phyloP scores from a whole-genome alignment of 768 basidiomycete genomes.

The Hebeloma cylindrosporum region DNA sequence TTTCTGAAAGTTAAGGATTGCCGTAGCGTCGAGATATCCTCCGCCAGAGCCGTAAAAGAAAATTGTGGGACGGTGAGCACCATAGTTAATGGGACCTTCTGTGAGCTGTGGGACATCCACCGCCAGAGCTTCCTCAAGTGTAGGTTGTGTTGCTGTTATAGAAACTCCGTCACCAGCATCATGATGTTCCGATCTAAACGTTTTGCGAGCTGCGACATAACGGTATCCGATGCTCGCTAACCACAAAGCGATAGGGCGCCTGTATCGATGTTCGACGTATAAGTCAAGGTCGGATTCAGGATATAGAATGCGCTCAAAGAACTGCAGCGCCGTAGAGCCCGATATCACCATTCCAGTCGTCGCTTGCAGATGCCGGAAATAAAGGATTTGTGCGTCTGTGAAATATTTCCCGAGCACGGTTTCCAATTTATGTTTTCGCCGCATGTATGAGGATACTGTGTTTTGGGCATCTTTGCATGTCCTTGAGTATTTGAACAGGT shows the following conservation, averaged over 20 bases:
- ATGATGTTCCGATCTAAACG: not conserved
- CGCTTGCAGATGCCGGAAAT: constrained; percentile 5
- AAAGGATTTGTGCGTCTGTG: constrained; percentile 13
- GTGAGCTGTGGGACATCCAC: no score
- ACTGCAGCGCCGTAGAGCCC: constrained; percentile 12
- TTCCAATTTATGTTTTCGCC: constrained; percentile 3
- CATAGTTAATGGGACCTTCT: no score
- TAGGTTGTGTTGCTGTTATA: no score
- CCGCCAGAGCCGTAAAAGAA: constrained; percentile 12
- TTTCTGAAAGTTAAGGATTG: constrained; percentile 32
- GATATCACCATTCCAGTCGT: constrained; percentile 12
- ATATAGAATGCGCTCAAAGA: constrained; percentile 10
- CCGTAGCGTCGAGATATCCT: constrained; percentile 22
- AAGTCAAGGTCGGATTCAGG: constrained; percentile 18
- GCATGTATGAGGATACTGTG: constrained; percentile 7
- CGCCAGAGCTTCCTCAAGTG: constrained; percentile 1
- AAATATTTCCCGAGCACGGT: constrained; percentile 20
- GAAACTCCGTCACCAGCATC: no score
- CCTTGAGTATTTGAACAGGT: constrained; percentile 20
- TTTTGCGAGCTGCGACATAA: constrained; percentile 11
- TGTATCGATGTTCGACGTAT: constrained; percentile 28
- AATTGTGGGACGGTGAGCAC: not conserved
- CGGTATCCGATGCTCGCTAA: constrained; percentile 23
- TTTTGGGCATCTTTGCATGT: constrained; percentile 20
- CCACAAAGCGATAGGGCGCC: constrained; percentile 33